A percentile compares a stretch with the other conserved stretches of the same genome.
These are phyloP conservation scores for Cornus florida DNA, from an alignment of 148 eudicot genomes.

Conservation along the genomic window DNA sequence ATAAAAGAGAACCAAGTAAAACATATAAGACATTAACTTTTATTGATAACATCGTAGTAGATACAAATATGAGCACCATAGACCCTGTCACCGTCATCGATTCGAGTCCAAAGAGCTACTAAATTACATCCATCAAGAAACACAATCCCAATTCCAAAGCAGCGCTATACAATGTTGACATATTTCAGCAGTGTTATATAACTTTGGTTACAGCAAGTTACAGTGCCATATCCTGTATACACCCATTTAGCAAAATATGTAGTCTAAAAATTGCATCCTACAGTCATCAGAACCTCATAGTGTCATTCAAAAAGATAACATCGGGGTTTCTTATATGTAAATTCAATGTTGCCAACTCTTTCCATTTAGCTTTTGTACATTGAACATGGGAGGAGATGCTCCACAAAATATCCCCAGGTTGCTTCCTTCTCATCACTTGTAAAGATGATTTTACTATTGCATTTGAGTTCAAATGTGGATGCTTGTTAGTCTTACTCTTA, in stretches of 20 bases:
- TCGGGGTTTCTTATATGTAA: slow-evolving; percentile 55
- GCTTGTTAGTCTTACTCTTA: slow-evolving; percentile 17
- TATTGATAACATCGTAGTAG: not conserved
- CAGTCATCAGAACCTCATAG: not conserved
- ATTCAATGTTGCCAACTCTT: slow-evolving; percentile 21
- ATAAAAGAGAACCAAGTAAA: too few species aligned
- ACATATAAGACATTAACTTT: too few species aligned
- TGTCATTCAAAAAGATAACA: slow-evolving; percentile 27
- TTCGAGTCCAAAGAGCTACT: not conserved
- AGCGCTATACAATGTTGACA: not conserved
- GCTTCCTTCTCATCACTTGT: slow-evolving; percentile 24
- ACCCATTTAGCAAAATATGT: not conserved
- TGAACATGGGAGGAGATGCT: slow-evolving; percentile 41
- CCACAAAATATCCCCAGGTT: slow-evolving; percentile 40
- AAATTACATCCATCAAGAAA: not conserved
- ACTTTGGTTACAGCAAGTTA: not conserved
- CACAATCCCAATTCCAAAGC: not conserved
- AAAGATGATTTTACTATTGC: slow-evolving; percentile 29
- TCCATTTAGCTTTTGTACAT: slow-evolving; percentile 18
- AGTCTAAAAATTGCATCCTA: not conserved
- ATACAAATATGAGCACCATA: not conserved
- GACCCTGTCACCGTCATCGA: not conserved
- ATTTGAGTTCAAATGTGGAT: slow-evolving; percentile 31
- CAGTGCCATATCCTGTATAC: not conserved
- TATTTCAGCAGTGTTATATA: not conserved